Evolutionary conservation across 1,284 basidiomycete species (phyloP).

Genomic region (Butyriboletus appendiculatus): DNA sequence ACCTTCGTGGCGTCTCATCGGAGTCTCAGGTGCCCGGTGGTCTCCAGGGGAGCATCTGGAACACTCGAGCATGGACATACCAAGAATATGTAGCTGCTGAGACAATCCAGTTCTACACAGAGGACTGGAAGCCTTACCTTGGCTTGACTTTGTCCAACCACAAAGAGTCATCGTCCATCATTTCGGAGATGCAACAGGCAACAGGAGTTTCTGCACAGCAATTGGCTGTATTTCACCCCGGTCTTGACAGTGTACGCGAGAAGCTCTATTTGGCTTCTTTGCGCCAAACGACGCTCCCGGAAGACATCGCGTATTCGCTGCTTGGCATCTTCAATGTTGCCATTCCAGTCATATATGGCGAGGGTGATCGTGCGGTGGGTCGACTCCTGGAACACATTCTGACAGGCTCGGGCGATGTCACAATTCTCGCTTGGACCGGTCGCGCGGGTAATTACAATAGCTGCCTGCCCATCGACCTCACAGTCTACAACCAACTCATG

Average conservation of each 20-base stretch:
- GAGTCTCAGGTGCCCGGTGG: not conserved
- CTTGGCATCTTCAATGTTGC: constrained; percentile 15
- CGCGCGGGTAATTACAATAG: not conserved
- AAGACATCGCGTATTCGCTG: constrained; percentile 19
- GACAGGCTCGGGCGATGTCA: constrained; percentile 5
- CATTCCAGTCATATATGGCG: constrained; percentile 9
- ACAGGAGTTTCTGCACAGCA: not conserved
- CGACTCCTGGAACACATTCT: constrained; percentile 15
- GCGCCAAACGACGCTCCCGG: constrained; percentile 8
- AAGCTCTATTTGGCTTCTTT: constrained; percentile 7
- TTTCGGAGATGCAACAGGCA: constrained; percentile 6
- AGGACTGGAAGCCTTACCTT: constrained; percentile 19
- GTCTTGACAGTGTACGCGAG: not conserved
- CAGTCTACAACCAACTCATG: constrained; percentile 2
- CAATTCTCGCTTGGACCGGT: constrained; percentile 19
- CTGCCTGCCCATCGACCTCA: constrained; percentile 10
- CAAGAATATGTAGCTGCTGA: not conserved
- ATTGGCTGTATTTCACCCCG: not conserved
- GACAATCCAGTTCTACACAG: constrained; percentile 9
- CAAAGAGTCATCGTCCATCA: constrained; percentile 2
- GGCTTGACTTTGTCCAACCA: constrained; percentile 10
- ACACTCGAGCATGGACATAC: not conserved
- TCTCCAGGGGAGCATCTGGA: not conserved
- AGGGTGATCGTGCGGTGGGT: not conserved
- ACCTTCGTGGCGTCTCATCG: not conserved